Percentiles rank a stretch among this genome's conserved stretches.
These are phyloP conservation scores for Cystobasidium sp. DNA, from an alignment of 1,284 basidiomycete genomes.

Conservation along the genomic window DNA sequence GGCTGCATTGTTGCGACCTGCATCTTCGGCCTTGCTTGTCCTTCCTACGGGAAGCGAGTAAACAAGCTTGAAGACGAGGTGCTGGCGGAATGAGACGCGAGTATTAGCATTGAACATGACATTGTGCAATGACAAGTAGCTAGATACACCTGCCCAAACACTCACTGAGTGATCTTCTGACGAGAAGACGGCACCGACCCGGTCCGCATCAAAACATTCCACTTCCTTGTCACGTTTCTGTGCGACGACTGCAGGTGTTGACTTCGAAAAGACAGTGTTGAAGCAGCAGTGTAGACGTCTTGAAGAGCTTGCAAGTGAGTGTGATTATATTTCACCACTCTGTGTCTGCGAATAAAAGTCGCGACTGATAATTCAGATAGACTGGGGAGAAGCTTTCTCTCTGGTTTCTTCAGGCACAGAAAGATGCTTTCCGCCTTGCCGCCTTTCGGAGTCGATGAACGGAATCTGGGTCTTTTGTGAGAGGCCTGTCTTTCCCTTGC, in stretches of 20 bases:
- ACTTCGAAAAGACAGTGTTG: too few species aligned
- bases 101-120: not conserved
- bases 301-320: too few species aligned
- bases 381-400: too few species aligned
- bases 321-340: too few species aligned
- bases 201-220: constrained; percentile 24
- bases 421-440: not conserved
- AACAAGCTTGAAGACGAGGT: constrained; percentile 3
- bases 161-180: constrained; percentile 10
- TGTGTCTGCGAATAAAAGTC: too few species aligned
- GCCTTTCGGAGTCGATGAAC: not conserved
- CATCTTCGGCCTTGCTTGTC: not conserved
- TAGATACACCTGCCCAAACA: not conserved
- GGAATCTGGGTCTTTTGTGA: too few species aligned
- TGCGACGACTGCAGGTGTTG: too few species aligned
- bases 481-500: too few species aligned
- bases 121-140: not conserved
- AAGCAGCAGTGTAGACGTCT: too few species aligned
- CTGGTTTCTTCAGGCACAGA: not conserved
- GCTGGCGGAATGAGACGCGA: not conserved
- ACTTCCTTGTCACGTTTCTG: too few species aligned
- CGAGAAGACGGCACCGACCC: constrained; percentile 20
- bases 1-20: constrained; percentile 13
- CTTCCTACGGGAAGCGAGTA: constrained; percentile 2
- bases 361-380: too few species aligned